Conservation (phyloP, 345 rosid species). For the Ceriops zippeliana region DNA sequence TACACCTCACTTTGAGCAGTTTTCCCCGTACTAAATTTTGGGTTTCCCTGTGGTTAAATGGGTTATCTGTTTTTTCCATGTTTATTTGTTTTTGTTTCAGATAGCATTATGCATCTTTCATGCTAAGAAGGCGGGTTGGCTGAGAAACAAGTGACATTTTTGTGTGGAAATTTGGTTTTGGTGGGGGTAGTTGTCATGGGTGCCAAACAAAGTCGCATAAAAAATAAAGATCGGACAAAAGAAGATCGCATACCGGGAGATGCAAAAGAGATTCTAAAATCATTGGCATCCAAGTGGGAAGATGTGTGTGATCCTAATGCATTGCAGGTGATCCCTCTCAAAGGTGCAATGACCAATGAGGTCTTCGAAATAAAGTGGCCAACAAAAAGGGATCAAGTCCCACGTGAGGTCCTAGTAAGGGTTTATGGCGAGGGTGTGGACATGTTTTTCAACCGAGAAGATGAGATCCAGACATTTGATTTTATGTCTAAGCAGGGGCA, state of each 20-base stretch:
- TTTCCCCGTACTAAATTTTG: not conserved
- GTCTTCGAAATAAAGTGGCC: conserved; percentile 31
- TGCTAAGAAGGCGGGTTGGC: no score
- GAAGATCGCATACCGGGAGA: conserved; percentile 18
- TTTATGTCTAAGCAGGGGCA: conserved; percentile 34
- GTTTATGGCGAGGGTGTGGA: conserved; percentile 34
- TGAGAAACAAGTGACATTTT: no score
- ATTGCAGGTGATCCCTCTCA: conserved; percentile 27
- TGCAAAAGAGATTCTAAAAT: conserved; percentile 26
- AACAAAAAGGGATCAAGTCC: conserved; percentile 5
- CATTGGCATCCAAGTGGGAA: conserved; percentile 33
- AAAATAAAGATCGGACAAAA: conserved; percentile 8
- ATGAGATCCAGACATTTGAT: conserved; percentile 29
- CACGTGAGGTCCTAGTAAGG: conserved; percentile 28
- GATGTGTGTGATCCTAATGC: conserved; percentile 23
- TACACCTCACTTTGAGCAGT: no score
- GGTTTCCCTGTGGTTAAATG: not conserved
- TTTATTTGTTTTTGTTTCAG: no score
- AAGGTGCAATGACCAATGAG: conserved; percentile 32
- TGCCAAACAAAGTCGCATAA: conserved; percentile 18
- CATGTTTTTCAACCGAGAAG: conserved; percentile 26
- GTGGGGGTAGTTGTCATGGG: conserved; percentile 24
- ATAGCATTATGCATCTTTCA: no score
- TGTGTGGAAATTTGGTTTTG: no score
- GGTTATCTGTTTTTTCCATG: no score